Percentiles rank a stretch among this genome's conserved stretches.
phyloP scores from a whole-genome alignment of 75 land plant species.

The Pinus albicaulis region DNA sequence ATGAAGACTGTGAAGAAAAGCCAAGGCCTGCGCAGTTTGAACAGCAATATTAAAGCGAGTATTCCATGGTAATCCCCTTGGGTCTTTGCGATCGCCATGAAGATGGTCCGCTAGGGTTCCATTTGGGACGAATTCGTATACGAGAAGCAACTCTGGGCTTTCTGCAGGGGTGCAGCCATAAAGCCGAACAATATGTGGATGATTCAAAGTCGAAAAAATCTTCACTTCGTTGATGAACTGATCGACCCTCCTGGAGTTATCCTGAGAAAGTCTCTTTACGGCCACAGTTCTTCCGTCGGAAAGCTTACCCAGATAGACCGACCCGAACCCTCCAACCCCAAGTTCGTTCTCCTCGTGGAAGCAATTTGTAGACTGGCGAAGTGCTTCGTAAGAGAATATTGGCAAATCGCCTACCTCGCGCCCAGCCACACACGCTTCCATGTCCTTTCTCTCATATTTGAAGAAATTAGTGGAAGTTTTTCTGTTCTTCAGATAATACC shows the following conservation, averaged over 20 bases:
- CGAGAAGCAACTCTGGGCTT: constrained; percentile 6
- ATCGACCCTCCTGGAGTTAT: constrained; percentile 13
- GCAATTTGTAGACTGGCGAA: constrained; percentile 57
- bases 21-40: constrained; percentile 33
- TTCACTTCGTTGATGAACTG: constrained; percentile 33
- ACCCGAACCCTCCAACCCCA: constrained; percentile 84
- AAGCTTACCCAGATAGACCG: constrained; percentile 56
- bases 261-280: constrained; percentile 35
- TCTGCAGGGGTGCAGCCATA: constrained; percentile 14
- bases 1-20: constrained; percentile 22
- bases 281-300: constrained; percentile 22
- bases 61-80: constrained; percentile 16
- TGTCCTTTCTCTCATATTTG: too few species aligned
- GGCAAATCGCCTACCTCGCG: too few species aligned
- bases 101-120: constrained; percentile 34
- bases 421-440: too few species aligned
- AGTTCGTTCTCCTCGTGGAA: constrained; percentile 48
- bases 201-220: constrained; percentile 25
- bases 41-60: constrained; percentile 21
- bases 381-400: constrained; percentile 38
- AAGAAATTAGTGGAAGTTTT: neutral
- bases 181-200: constrained; percentile 29
- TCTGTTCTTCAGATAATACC: neutral
- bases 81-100: constrained; percentile 14
- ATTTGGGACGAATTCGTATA: too few species aligned